Conservation (phyloP, 495 filamentous ascomycete genomes). For the Halenospora varia region DNA sequence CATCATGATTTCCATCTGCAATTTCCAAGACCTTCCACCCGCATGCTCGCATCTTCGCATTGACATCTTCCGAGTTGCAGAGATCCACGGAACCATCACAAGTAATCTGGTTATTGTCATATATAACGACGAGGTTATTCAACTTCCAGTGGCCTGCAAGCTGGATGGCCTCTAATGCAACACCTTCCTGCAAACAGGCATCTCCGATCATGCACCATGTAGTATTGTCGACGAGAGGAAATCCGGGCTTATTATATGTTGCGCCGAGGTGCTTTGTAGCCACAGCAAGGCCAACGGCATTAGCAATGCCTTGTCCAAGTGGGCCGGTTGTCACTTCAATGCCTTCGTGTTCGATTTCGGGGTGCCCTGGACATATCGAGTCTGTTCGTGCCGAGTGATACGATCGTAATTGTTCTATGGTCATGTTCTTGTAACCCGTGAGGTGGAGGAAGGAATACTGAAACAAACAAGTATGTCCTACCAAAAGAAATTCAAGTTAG, state of each 20-base stretch:
- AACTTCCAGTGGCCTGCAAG: constrained; percentile 52
- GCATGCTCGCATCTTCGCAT: constrained; percentile 52
- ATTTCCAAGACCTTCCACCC: constrained; percentile 57
- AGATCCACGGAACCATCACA: constrained; percentile 54
- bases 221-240: constrained; percentile 42
- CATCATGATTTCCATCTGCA: constrained; percentile 47
- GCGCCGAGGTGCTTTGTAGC: constrained; percentile 53
- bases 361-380: constrained; percentile 53
- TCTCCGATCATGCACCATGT: constrained; percentile 57
- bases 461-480: constrained; percentile 55
- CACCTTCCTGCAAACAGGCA: constrained; percentile 56
- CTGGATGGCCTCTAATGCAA: constrained; percentile 50
- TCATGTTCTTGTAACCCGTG: constrained; percentile 54
- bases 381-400: constrained; percentile 52
- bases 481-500: background rate
- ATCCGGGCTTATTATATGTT: constrained; percentile 47
- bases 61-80: constrained; percentile 54
- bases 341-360: constrained; percentile 58
- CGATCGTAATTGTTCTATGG: constrained; percentile 54
- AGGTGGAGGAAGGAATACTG: constrained; percentile 57
- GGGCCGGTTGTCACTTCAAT: constrained; percentile 62
- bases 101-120: constrained; percentile 58
- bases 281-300: constrained; percentile 57
- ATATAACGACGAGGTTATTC: constrained; percentile 52
- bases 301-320: constrained; percentile 56